A percentile compares a stretch with the other conserved stretches of the same genome.
These are phyloP conservation scores for Sarocladium brachiariae DNA, from an alignment of 2,329 filamentous ascomycete species.

Conservation along the genomic window DNA sequence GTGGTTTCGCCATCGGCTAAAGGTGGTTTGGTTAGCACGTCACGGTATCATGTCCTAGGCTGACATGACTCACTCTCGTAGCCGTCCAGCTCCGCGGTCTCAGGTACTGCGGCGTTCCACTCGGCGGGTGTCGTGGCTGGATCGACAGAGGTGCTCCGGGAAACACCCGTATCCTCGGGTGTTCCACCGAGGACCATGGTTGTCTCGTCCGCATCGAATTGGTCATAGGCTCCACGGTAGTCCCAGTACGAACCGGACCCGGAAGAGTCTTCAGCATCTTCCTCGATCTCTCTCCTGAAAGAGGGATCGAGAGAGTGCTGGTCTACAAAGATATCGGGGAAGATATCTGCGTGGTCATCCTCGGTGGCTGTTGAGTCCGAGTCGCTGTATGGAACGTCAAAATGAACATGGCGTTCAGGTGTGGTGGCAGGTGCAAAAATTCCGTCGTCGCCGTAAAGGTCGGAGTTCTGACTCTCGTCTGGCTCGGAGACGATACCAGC, in stretches of 20 bases:
- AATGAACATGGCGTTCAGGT: constrained; percentile 62
- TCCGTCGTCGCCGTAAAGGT: constrained; percentile 32
- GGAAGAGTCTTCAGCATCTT: constrained; percentile 53
- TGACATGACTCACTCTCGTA: constrained; percentile 50
- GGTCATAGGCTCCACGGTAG: constrained; percentile 33
- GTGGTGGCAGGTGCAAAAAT: constrained; percentile 33
- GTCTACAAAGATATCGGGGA: constrained; percentile 72
- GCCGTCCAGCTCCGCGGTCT: constrained; percentile 42
- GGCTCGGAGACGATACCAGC: constrained; percentile 45
- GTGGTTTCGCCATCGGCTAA: constrained; percentile 56
- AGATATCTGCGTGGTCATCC: constrained; percentile 57
- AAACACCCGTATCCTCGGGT: not conserved
- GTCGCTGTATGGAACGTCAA: constrained; percentile 61
- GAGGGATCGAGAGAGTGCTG: constrained; percentile 66
- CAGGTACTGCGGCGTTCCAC: not conserved
- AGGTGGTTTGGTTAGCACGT: constrained; percentile 30
- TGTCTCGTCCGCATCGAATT: constrained; percentile 34
- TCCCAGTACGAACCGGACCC: constrained; percentile 59
- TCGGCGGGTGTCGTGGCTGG: not conserved
- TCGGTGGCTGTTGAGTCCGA: constrained; percentile 59
- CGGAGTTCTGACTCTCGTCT: constrained; percentile 37
- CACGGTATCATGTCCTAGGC: constrained; percentile 10
- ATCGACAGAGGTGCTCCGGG: not conserved
- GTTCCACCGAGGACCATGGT: constrained; percentile 2
- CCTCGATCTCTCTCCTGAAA: constrained; percentile 68